Conservation (phyloP, 1,284 basidiomycete species). For the Malassezia pachydermatis region DNA sequence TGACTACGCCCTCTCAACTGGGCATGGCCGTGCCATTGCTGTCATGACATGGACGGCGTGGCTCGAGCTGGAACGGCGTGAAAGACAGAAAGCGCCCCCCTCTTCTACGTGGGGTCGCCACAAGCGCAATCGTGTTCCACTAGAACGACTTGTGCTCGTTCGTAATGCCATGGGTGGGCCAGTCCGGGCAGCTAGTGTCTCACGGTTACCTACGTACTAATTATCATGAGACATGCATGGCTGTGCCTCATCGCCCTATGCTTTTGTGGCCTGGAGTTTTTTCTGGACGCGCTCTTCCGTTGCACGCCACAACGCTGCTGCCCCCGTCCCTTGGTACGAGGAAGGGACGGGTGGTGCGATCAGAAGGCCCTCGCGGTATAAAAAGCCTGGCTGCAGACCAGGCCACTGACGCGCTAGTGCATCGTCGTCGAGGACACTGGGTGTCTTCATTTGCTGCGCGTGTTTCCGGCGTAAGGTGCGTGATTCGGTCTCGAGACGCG, state of each 20-base stretch:
- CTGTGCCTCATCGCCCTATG: background rate
- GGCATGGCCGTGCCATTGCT: slow-evolving; percentile 20
- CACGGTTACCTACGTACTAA: background rate
- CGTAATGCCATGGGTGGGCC: slow-evolving; percentile 1
- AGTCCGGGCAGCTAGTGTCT: slow-evolving; percentile 9
- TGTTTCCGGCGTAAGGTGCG: background rate
- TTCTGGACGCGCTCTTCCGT: slow-evolving; percentile 5
- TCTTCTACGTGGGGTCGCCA: slow-evolving; percentile 5
- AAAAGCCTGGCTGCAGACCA: slow-evolving; percentile 2
- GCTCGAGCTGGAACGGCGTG: slow-evolving; percentile 16
- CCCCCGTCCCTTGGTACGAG: background rate
- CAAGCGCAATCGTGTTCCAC: slow-evolving; percentile 14
- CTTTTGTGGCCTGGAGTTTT: background rate
- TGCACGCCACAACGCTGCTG: slow-evolving; percentile 7
- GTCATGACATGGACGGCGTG: slow-evolving; percentile 17
- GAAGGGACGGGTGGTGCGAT: background rate
- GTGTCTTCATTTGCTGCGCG: background rate
- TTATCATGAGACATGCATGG: no score
- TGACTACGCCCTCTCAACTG: slow-evolving; percentile 30
- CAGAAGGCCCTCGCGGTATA: slow-evolving; percentile 16
- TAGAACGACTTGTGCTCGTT: slow-evolving; percentile 14
- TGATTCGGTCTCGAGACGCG: slow-evolving; percentile 17
- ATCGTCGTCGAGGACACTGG: background rate
- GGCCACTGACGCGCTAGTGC: slow-evolving; percentile 4
- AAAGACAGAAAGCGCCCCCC: background rate